Conservation (phyloP, 2,329 filamentous ascomycete genomes). For the Xylariales sp. region DNA sequence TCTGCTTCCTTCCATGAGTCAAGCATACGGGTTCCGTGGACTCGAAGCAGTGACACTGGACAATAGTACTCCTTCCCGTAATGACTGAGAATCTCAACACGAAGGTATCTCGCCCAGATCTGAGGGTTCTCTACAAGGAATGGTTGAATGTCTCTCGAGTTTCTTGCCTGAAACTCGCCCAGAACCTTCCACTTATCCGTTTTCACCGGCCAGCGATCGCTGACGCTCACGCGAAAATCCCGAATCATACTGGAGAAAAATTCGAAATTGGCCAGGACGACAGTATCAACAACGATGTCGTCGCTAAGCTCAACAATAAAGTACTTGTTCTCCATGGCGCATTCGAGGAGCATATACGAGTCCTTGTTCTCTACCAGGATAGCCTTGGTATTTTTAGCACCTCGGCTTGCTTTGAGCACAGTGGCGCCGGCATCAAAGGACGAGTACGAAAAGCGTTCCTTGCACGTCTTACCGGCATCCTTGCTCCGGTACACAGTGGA, state of each 20-base stretch:
- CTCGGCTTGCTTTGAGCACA: constrained; percentile 81
- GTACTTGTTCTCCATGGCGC: constrained; percentile 82
- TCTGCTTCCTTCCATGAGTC: constrained; percentile 89
- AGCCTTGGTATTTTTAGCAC: constrained; percentile 82
- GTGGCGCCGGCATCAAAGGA: constrained; percentile 97
- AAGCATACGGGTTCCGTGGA: constrained; percentile 95
- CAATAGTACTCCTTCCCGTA: constrained; percentile 98
- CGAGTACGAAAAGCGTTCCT: constrained; percentile 95
- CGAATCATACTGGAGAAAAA: constrained; percentile 98
- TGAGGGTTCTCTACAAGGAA: constrained; percentile 92
- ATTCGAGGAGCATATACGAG: constrained; percentile 95
- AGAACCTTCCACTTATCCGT: constrained; percentile 85
- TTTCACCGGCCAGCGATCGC: constrained; percentile 92
- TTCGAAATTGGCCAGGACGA: constrained; percentile 97
- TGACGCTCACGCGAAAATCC: constrained; percentile 85
- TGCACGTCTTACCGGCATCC: constrained; percentile 95
- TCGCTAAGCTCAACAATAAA: constrained; percentile 92
- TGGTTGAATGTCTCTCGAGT: constrained; percentile 88
- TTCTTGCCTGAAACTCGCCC: constrained; percentile 85
- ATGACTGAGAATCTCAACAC: constrained; percentile 87
- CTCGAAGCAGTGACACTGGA: constrained; percentile 81
- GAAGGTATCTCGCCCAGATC: constrained; percentile 91
- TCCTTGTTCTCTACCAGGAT: constrained; percentile 97
- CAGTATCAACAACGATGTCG: constrained; percentile 79
- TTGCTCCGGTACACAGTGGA: constrained; percentile 68